phyloP scores from a whole-genome alignment of 768 basidiomycete species.

The Termitomyces eurrhizus region DNA sequence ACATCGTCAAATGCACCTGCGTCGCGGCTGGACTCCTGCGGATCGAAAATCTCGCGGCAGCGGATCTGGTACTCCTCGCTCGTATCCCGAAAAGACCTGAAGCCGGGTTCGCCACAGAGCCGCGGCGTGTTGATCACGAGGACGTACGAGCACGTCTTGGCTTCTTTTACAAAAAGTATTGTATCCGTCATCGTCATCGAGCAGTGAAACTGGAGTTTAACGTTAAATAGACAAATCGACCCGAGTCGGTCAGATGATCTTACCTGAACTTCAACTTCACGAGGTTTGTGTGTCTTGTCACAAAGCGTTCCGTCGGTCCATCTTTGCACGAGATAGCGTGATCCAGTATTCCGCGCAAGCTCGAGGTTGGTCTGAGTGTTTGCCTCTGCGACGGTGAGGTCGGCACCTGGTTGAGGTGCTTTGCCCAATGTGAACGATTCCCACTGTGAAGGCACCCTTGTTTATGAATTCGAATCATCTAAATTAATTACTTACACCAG shows the following conservation, averaged over 20 bases:
- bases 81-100: slow-evolving; percentile 69
- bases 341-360: slow-evolving; percentile 71
- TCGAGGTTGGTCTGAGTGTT: slow-evolving; percentile 69
- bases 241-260: slow-evolving; percentile 7
- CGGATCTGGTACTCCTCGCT: slow-evolving; percentile 67
- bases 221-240: background rate
- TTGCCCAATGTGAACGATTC: slow-evolving; percentile 76
- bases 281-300: slow-evolving; percentile 83
- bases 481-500: slow-evolving; percentile 50
- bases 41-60: slow-evolving; percentile 72
- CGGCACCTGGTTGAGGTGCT: slow-evolving; percentile 64
- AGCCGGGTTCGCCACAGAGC: slow-evolving; percentile 89
- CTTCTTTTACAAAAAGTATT: slow-evolving; percentile 89
- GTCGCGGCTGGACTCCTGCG: slow-evolving; percentile 22
- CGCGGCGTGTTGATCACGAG: slow-evolving; percentile 94
- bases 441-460: slow-evolving; percentile 41
- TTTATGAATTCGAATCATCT: slow-evolving; percentile 18
- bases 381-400: slow-evolving; percentile 63
- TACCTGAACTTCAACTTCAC: slow-evolving; percentile 94
- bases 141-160: slow-evolving; percentile 91
- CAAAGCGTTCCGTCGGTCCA: slow-evolving; percentile 92
- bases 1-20: slow-evolving; percentile 26
- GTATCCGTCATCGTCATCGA: slow-evolving; percentile 91
- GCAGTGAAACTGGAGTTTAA: slow-evolving; percentile 76
- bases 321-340: slow-evolving; percentile 88